Percentiles rank a stretch among this genome's conserved stretches.
Conservation (phyloP, 352 stramenopile species). For the Phytophthora melonis region DNA sequence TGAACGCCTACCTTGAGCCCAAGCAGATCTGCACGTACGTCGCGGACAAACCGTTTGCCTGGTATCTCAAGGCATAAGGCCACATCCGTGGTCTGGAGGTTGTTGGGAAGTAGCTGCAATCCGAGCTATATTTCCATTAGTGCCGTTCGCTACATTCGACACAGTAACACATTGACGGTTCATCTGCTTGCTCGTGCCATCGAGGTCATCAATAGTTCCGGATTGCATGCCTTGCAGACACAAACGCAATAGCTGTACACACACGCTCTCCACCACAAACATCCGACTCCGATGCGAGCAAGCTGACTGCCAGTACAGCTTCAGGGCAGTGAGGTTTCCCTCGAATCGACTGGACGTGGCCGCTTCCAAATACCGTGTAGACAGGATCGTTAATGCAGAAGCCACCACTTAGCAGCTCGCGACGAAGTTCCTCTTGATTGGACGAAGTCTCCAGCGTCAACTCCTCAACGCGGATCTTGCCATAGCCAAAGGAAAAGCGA, state of each 20-base stretch:
- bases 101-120: neutral
- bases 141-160: too few relatives aligned
- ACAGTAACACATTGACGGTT: too few relatives aligned
- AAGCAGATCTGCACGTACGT: slow-evolving; percentile 81
- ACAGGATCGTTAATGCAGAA: slow-evolving; percentile 68
- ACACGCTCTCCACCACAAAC: neutral
- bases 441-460: slow-evolving; percentile 54
- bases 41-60: slow-evolving; percentile 73
- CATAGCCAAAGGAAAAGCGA: slow-evolving; percentile 74
- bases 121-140: too few relatives aligned
- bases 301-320: slow-evolving; percentile 28
- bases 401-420: slow-evolving; percentile 27
- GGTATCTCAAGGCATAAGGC: slow-evolving; percentile 50
- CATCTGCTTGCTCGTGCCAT: too few relatives aligned
- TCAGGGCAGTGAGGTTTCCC: slow-evolving; percentile 15
- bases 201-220: slow-evolving; percentile 51
- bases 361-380: slow-evolving; percentile 75
- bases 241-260: slow-evolving; percentile 29
- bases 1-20: slow-evolving; percentile 72
- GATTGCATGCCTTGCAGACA: slow-evolving; percentile 30
- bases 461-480: slow-evolving; percentile 63
- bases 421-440: slow-evolving; percentile 35
- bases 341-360: slow-evolving; percentile 50
- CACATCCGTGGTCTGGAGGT: neutral
- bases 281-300: slow-evolving; percentile 29